Evolutionary conservation across 192 early-diverging fungal genomes (phyloP), one percentile per base, ranked within the genome.

Genomic region (Coemansia javaensis): DNA sequence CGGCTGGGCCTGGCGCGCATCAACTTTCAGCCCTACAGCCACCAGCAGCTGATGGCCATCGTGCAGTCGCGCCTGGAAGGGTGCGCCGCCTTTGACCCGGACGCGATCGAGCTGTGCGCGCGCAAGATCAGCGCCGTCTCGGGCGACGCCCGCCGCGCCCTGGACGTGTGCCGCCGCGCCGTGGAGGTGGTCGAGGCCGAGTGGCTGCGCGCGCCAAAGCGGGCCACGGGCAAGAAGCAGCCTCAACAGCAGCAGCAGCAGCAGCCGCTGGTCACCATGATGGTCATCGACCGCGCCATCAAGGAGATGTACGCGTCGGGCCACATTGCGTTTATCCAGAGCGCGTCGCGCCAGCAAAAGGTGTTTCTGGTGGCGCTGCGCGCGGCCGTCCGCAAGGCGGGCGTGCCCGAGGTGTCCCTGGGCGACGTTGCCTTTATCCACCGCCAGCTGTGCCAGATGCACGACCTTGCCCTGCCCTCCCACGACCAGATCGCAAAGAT

Each of bases 91-190:
- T 93, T 90, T 56, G 77, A 82, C 35, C 63, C 78, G 16, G 89
- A 94, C 53, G 94, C 97, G 0, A 77, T 97, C 16, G 89, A 92
- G 63, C 86, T 95, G 66, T 90, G 89, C n/a, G 88, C 94, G 5
- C 79, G 94, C 35, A 98, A 97, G 70, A 90, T 99, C 5, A 88
- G 90, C 21, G 85, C 93, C 1, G 89, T 99, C n/a, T 86, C 84
- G 40, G 94, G 94, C 5, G 97, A 99, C 69, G 97, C 97, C 16
- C 78, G 97, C 24, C 75, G 94, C 13, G 92, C 91, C 2, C 75
- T 99, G 30, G 95, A 97, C 63, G 92, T 99, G 33, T 97, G 93
- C 67, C 77, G 88, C 22, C 67, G 85, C 8, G 83, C 87, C 0
- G 81, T 88, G 2, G 87, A 87, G 51, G 80, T 90, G 46, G 79